Percentiles rank a stretch among this genome's conserved stretches.
Conservation (phyloP, 1,139 yeast species). For the Sugiyamaella pinicola region DNA sequence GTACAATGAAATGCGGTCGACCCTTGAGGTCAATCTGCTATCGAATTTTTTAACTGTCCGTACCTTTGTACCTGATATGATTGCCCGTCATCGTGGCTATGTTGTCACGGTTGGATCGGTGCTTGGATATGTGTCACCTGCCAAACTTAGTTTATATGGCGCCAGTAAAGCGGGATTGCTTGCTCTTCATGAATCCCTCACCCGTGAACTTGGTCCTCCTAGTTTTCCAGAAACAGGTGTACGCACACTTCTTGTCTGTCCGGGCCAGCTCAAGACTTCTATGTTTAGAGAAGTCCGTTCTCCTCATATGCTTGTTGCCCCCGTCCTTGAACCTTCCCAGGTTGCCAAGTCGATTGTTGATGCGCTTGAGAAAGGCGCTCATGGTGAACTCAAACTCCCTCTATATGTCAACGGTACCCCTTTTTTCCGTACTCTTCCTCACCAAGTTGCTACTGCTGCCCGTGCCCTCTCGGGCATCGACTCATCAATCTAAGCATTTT, state of each 20-base stretch:
- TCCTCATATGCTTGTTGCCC: constrained; percentile 76
- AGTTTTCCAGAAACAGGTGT: constrained; percentile 47
- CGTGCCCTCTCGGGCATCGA: constrained; percentile 67
- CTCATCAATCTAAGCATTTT: constrained; percentile 1
- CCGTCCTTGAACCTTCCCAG: constrained; percentile 66
- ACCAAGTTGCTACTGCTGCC: constrained; percentile 62
- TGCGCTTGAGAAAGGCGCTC: constrained; percentile 60
- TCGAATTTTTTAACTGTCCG: constrained; percentile 73
- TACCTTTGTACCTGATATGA: constrained; percentile 72
- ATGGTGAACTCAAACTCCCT: constrained; percentile 74
- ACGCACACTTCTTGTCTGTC: constrained; percentile 74
- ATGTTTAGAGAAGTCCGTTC: constrained; percentile 73
- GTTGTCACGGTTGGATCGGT: constrained; percentile 81
- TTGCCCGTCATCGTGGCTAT: constrained; percentile 64
- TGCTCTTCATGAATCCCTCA: constrained; percentile 79
- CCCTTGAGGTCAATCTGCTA: constrained; percentile 64
- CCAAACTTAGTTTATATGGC: constrained; percentile 77
- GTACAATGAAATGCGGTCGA: constrained; percentile 59
- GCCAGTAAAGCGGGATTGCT: constrained; percentile 87
- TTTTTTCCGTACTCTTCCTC: constrained; percentile 66
- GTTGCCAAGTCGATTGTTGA: constrained; percentile 63
- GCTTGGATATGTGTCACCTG: constrained; percentile 83
- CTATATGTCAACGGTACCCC: constrained; percentile 76
- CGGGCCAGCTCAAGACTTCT: constrained; percentile 78
- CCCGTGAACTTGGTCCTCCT: constrained; percentile 59